Base-by-base conservation (phyloP, 1,284 basidiomycete species). In the Moesziomyces antarcticus region DNA sequence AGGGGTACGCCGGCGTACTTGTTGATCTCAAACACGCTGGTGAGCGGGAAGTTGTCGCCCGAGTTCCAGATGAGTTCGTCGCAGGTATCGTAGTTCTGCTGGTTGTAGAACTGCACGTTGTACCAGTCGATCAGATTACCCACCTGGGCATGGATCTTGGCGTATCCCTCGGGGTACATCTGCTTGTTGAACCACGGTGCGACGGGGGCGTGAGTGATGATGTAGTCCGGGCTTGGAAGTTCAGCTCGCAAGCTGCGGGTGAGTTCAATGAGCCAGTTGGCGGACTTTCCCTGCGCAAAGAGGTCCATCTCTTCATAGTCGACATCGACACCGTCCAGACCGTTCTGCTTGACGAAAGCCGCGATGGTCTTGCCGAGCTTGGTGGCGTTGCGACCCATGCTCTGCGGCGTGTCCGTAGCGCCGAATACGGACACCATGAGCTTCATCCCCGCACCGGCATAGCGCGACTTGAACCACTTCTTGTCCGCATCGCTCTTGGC, bases 11-110 rank as follows among this genome's bases (percentile, higher is more conserved):
- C 89, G 9, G 60, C 52, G 48, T 85, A 87, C 5, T 86, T 86
- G 11, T 87, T 86, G 71, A 91, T 91, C 81, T 91, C 86, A 85
- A 91, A 90, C n/a, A 91, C 56, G 0, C 85, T 80, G 0, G 85
- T 85, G 58, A 86, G 48, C 8, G 89, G 89, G 86, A 86, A 90
- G 20, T 85, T 84, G 73, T 82, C 85, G 25, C 87, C 87, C 3
- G 89, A 88, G 14, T 85, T 82, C 51, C 86, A 88, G 51, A 90
- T 86, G 49, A 90, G 87, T 42, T 85, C 85, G 43, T 66, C 64
- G 61, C 61, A 77, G 13, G 51, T 57, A 16, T 66, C 62, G 73
- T 77, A 80, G 25, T 46, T 47, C 21, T 22, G 66, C 53, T 80
- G 78, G 59, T 80, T 80, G 63, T 80, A 80, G 50, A 65, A 75